A percentile compares a stretch with the other conserved stretches of the same genome.
These are phyloP conservation scores for Eucalyptus decipiens DNA, from an alignment of 345 rosid genomes.

Conservation along the genomic window DNA sequence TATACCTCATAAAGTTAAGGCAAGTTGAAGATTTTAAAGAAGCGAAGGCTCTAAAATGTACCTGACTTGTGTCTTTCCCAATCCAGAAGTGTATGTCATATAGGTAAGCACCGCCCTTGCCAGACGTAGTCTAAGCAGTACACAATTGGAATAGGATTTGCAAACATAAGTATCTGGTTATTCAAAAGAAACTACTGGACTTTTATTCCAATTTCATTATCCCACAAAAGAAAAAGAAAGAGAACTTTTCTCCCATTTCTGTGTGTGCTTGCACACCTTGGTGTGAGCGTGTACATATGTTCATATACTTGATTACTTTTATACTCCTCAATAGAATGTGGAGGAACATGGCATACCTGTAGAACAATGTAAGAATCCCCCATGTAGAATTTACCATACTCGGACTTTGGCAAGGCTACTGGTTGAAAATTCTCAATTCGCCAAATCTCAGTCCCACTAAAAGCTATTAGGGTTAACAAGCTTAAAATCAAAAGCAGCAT, in stretches of 20 bases:
- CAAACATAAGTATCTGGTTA: background rate
- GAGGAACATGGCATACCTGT: conserved; percentile 37
- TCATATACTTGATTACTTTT: background rate
- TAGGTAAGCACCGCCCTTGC: conserved; percentile 76
- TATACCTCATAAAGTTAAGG: background rate
- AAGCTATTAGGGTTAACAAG: conserved; percentile 49
- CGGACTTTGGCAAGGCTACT: conserved; percentile 72
- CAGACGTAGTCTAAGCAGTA: conserved; percentile 49
- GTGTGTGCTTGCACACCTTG: background rate
- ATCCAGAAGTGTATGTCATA: conserved; percentile 97
- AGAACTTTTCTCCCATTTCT: background rate
- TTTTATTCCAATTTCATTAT: background rate
- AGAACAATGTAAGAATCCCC: conserved; percentile 93
- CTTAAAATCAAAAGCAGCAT: background rate
- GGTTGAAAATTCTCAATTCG: conserved; percentile 95
- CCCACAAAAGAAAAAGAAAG: background rate
- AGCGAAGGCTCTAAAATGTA: conserved; percentile 1
- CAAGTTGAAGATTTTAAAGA: background rate
- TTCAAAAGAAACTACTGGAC: background rate
- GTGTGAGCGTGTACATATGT: background rate
- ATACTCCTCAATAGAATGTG: background rate
- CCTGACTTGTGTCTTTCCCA: conserved; percentile 98
- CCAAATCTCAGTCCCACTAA: conserved; percentile 95
- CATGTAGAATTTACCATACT: conserved; percentile 90
- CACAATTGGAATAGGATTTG: background rate